Percentiles rank a stretch among this genome's conserved stretches.
Evolutionary conservation across 345 rosid species (phyloP).

Genomic region (Gossypium thurberi): DNA sequence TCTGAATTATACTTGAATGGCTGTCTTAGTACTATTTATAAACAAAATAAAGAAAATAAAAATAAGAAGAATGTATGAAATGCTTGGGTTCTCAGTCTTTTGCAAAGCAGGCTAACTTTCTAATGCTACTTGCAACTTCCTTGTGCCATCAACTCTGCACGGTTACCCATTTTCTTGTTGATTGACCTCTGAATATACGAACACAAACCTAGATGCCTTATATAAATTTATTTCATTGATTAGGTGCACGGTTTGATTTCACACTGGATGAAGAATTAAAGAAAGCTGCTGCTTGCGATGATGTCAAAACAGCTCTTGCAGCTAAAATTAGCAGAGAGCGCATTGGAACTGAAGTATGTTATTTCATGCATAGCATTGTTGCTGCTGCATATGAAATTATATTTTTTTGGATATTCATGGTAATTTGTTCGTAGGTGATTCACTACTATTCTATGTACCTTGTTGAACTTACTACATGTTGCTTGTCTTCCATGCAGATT

Average conservation of each 20-base stretch:
- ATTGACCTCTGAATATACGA: background rate
- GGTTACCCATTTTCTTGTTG: background rate
- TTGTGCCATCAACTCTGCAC: background rate
- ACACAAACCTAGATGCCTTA: background rate
- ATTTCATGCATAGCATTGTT: background rate
- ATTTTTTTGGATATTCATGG: background rate
- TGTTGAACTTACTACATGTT: slow-evolving; percentile 8
- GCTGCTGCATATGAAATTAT: slow-evolving; percentile 5
- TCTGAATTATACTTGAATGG: background rate
- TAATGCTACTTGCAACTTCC: background rate
- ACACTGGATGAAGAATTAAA: slow-evolving; percentile 64
- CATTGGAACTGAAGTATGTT: slow-evolving; percentile 76
- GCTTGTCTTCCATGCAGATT: slow-evolving; percentile 41
- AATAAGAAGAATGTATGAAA: background rate
- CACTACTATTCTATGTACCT: background rate
- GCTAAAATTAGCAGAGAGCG: slow-evolving; percentile 92
- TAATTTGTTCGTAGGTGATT: background rate
- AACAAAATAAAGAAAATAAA: background rate
- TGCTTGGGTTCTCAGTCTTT: background rate
- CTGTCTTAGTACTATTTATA: background rate
- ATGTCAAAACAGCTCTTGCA: slow-evolving; percentile 76
- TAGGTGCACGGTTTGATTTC: slow-evolving; percentile 87
- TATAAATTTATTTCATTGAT: slow-evolving; percentile 25
- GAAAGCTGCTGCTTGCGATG: slow-evolving; percentile 65
- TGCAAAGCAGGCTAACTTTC: background rate